phyloP scores from a whole-genome alignment of 441 rosid genomes.

The Gossypium davidsonii region DNA sequence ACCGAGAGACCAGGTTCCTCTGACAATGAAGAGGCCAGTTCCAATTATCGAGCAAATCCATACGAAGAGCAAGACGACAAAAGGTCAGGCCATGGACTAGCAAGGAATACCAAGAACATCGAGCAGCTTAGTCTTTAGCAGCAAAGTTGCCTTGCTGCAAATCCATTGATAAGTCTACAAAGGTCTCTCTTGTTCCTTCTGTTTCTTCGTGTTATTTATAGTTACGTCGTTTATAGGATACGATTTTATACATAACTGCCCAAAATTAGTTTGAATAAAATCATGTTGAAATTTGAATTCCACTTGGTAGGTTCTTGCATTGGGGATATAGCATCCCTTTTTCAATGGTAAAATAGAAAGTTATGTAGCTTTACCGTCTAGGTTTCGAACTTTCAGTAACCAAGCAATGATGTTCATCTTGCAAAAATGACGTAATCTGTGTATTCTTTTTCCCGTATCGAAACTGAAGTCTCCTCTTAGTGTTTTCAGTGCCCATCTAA shows the following conservation, averaged over 20 bases:
- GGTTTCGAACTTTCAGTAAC: background rate
- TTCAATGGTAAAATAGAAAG: background rate
- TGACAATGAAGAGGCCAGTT: slow-evolving; percentile 80
- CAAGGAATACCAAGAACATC: slow-evolving; percentile 42
- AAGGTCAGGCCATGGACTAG: slow-evolving; percentile 35
- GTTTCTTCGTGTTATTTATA: background rate
- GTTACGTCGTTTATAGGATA: background rate
- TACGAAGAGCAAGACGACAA: slow-evolving; percentile 59
- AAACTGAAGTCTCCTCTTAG: background rate
- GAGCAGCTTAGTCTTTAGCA: slow-evolving; percentile 62
- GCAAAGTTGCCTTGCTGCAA: slow-evolving; percentile 7
- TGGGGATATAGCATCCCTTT: background rate
- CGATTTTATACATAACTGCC: background rate
- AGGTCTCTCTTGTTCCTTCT: slow-evolving; percentile 14
- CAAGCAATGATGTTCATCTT: background rate
- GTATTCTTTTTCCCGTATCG: background rate
- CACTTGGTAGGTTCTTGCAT: background rate
- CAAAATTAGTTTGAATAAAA: background rate
- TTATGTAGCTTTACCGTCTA: background rate
- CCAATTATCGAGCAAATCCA: slow-evolving; percentile 52
- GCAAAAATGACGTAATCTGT: background rate
- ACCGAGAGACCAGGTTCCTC: slow-evolving; percentile 86
- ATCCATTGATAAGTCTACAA: slow-evolving; percentile 10
- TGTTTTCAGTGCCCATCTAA: background rate
- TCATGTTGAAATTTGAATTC: background rate